These are phyloP conservation scores for Chytriomyces confervae DNA, from an alignment of 192 early-diverging fungal genomes.

Conservation along the genomic window DNA sequence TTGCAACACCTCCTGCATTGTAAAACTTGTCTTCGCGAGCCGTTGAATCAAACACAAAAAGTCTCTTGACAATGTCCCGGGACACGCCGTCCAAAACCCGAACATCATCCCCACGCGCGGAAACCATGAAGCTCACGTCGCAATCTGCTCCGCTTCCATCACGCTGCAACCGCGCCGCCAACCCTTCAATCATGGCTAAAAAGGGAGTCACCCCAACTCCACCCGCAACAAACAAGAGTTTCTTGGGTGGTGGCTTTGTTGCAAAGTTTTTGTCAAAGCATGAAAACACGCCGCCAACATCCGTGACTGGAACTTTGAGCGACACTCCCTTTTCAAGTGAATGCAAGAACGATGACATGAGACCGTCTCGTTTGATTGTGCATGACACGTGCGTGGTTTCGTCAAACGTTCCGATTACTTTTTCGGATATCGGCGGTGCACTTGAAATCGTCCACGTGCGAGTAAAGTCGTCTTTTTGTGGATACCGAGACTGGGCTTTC, in stretches of 20 bases:
- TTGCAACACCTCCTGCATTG: neutral
- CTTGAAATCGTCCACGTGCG: conserved; percentile 38
- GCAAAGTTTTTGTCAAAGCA: conserved; percentile 6
- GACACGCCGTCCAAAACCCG: neutral
- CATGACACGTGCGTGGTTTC: neutral
- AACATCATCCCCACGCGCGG: conserved; percentile 1
- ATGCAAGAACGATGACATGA: conserved; percentile 20
- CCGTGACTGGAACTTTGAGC: neutral
- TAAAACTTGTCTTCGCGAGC: neutral
- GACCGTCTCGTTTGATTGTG: conserved; percentile 21
- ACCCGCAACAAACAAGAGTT: conserved; percentile 35
- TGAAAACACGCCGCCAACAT: conserved; percentile 6
- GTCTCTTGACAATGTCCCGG: neutral
- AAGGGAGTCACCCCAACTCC: conserved; percentile 42
- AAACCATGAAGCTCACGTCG: neutral
- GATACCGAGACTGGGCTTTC: conserved; percentile 13
- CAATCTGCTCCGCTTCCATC: neutral
- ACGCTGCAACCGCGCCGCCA: neutral
- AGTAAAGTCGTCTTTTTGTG: conserved; percentile 34
- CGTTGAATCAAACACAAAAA: conserved; percentile 12
- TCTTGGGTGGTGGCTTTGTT: neutral
- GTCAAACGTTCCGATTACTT: neutral
- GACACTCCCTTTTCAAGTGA: neutral
- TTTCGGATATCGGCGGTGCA: neutral
- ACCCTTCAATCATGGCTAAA: conserved; percentile 10